Evolutionary conservation across 176 grass and related monocot species (phyloP), one percentile per base, ranked within the genome.

Genomic region (Eragrostis curvula): DNA sequence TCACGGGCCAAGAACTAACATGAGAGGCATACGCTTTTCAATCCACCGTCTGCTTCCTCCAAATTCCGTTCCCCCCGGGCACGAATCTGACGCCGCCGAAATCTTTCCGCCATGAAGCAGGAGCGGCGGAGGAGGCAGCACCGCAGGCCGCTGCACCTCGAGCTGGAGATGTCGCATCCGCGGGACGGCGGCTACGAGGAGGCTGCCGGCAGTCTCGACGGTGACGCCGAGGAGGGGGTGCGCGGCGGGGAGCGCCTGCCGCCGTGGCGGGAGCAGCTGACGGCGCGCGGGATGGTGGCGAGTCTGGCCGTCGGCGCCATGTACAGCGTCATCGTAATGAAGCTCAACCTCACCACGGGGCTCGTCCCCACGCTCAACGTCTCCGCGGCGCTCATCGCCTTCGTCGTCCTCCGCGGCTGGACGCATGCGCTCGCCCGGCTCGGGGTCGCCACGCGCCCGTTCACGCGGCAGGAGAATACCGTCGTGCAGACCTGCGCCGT

Each of bases 401-500:
- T 93, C 87, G 91, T 98, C 84, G 7, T 98, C 71, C 92, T 98
- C 71, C 83, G 93, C 66, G 79, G 67, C 20, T 98, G 96, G 96
- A 95, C 87, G 62, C 88, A 88, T 84, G 66, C 83, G 67, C 88
- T 93, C 59, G 40, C 65, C 52, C 88, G 85, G 72, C 61, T 90
- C 14, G 96, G 96, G 57, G 5, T 91, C 42, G 72, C 75, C 17
- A 2, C 85, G 32, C 74, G 75, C 14, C 92, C 96, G 14, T 98
- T 98, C 84, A 95, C 96, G 3, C 89, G 89, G 66, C 96, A 98
- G 85, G 96, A 98, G 90, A 95, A 95, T 81, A 98, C 92, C 9
- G 93, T 98, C 72, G 93, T 95, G 30, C 96, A 98, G 79, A 98
- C 96, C 79, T 98, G 96, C 71, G 92, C 87, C 72, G 93, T 98